These are phyloP conservation scores for Penicillium cosmopolitanum DNA, from an alignment of 495 filamentous ascomycete species.

Conservation along the genomic window DNA sequence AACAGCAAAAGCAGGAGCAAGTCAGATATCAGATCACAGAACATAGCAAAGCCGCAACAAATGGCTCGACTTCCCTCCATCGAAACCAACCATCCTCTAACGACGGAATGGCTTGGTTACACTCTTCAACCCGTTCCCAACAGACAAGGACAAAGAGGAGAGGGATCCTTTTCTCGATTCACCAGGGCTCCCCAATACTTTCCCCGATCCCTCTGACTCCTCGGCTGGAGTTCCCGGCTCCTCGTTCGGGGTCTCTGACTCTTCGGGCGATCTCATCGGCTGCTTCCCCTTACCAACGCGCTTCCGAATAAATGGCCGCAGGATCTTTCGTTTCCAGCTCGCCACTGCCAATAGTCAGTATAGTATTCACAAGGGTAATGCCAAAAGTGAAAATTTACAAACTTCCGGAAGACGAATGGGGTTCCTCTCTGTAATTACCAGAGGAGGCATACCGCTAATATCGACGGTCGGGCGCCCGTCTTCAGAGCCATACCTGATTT, in stretches of 20 bases:
- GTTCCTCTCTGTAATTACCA: background rate
- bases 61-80: background rate
- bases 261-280: background rate
- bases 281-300: background rate
- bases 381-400: background rate
- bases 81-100: background rate
- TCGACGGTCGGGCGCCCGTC: background rate
- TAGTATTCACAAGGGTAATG: background rate
- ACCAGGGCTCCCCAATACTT: too few relatives aligned
- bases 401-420: constrained; percentile 1
- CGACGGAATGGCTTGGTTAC: background rate
- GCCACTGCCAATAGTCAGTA: background rate
- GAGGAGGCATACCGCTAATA: background rate
- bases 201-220: too few relatives aligned
- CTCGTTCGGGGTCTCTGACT: too few relatives aligned
- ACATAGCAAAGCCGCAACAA: background rate
- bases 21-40: background rate
- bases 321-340: background rate
- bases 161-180: too few relatives aligned
- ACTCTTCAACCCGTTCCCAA: background rate
- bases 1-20: too few relatives aligned
- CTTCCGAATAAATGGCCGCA: background rate
- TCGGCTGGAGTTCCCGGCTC: background rate
- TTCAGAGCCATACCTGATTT: background rate
- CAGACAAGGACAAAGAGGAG: background rate